phyloP scores from a whole-genome alignment of 805 yeast species.

The Lipomyces yamanashiensis region DNA sequence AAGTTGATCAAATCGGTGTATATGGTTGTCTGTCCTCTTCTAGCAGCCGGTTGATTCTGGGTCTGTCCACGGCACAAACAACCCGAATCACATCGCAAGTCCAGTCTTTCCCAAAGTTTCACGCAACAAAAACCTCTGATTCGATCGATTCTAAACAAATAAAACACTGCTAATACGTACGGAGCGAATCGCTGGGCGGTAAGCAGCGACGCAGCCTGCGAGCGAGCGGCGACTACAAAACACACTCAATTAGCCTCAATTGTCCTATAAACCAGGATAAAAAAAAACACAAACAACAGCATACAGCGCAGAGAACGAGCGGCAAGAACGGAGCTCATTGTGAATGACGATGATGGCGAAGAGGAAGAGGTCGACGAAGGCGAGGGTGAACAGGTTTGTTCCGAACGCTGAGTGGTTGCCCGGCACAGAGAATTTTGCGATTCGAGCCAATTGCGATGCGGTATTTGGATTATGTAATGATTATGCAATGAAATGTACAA shows the following conservation, averaged over 20 bases:
- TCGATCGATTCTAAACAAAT: neutral
- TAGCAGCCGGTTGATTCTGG: neutral
- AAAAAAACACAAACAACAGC: neutral
- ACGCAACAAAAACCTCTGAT: neutral
- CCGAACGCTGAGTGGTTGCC: slow-evolving; percentile 7
- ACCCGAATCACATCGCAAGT: neutral
- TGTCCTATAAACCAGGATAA: neutral
- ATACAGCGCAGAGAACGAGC: slow-evolving; percentile 33
- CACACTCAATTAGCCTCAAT: slow-evolving; percentile 1
- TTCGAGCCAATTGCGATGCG: slow-evolving; percentile 8
- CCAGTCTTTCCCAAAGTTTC: neutral
- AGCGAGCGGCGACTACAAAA: slow-evolving; percentile 24
- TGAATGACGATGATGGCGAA: slow-evolving; percentile 6
- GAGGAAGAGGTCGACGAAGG: neutral
- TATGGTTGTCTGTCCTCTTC: neutral
- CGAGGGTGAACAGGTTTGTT: neutral
- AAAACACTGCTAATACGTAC: slow-evolving; percentile 21
- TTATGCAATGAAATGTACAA: too few species aligned
- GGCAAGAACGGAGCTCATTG: slow-evolving; percentile 33
- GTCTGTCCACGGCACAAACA: neutral
- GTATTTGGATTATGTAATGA: neutral
- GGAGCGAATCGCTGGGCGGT: slow-evolving; percentile 32
- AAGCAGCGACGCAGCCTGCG: slow-evolving; percentile 31
- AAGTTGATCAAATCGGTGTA: neutral
- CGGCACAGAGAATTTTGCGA: slow-evolving; percentile 6